Evolutionary conservation across 495 filamentous ascomycete species (phyloP), one percentile per base, ranked within the genome.

Genomic region (Podospora appendiculata): DNA sequence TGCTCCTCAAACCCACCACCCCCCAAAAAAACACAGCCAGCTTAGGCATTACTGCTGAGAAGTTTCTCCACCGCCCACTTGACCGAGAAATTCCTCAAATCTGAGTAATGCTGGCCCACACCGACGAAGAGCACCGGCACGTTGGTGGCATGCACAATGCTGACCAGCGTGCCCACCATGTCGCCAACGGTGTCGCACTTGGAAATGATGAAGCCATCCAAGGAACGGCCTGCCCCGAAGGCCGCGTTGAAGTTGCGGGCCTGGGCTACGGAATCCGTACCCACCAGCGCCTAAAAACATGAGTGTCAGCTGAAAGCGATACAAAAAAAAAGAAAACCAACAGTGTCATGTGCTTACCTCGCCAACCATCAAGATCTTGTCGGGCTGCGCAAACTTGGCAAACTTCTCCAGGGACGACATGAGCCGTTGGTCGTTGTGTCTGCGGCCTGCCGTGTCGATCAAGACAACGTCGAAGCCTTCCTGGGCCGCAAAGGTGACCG

Each of bases 331-430:
- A 3, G 36, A 38, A 38, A 4, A 38, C 9, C 36, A 38, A 10
- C 36, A 38, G 25, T 5, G 5, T 25, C 5, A 5, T 25, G 25
- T 25, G 25, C 25, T 64, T 67, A 79, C 77, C 70, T 98, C 93
- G 52, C 90, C 93, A 64, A 98, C 93, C 93, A 98, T 97, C 60
- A 98, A 79, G 53, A 97, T 96, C 77, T 98, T 97, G 66, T 98
- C 91, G 3, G 94, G 94, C 47, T 89, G 78, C 8, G 93, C 93
- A 61, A 96, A 86, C 61, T 95, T 93, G 57, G 88, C 93, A 62
- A 98, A 98, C 61, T 97, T 97, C 73, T 96, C 92, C 38, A 98
- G 73, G 4, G 84, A 89, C 13, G 86, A 89, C 94, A 98, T 97
- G 50, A 98, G 78, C 0, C 93, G 82, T 63, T 89, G 81, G 64